Conservation (phyloP, 106 monocot genomes). For the Apostasia shenzhenica region DNA sequence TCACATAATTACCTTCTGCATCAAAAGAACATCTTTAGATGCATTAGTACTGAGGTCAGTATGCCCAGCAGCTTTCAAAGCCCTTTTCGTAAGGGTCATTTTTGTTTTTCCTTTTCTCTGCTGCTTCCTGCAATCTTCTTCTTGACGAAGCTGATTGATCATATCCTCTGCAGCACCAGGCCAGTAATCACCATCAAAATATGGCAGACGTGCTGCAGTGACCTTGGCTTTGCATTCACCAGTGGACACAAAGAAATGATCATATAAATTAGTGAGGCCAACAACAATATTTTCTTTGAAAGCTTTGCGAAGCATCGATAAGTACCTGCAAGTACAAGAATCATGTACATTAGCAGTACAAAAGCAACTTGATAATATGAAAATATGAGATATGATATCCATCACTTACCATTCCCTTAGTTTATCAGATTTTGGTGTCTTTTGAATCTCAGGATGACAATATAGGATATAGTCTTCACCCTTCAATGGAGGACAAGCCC, state of each 20-base stretch:
- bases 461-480: constrained; percentile 99
- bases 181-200: constrained; percentile 99
- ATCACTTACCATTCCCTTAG: constrained; percentile 75
- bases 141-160: constrained; percentile 82
- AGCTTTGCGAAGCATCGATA: constrained; percentile 87
- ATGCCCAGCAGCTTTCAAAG: constrained; percentile 94
- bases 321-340: constrained; percentile 53
- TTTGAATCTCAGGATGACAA: constrained; percentile 99
- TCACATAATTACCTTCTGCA: constrained; percentile 65
- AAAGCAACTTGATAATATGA: not conserved
- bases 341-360: not conserved
- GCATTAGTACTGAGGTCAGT: constrained; percentile 77
- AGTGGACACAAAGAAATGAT: constrained; percentile 63
- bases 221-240: constrained; percentile 86
- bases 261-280: constrained; percentile 83
- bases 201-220: constrained; percentile 87
- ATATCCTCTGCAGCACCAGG: constrained; percentile 97
- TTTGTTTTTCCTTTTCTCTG: constrained; percentile 94
- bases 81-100: constrained; percentile 76
- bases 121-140: constrained; percentile 83
- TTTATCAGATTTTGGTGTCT: constrained; percentile 99
- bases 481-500: constrained; percentile 98
- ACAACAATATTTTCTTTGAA: constrained; percentile 78
- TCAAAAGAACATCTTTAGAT: constrained; percentile 81
- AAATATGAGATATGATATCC: not conserved